Base-by-base conservation (phyloP, 2,329 filamentous ascomycete species). In the Colletotrichum camelliae region DNA sequence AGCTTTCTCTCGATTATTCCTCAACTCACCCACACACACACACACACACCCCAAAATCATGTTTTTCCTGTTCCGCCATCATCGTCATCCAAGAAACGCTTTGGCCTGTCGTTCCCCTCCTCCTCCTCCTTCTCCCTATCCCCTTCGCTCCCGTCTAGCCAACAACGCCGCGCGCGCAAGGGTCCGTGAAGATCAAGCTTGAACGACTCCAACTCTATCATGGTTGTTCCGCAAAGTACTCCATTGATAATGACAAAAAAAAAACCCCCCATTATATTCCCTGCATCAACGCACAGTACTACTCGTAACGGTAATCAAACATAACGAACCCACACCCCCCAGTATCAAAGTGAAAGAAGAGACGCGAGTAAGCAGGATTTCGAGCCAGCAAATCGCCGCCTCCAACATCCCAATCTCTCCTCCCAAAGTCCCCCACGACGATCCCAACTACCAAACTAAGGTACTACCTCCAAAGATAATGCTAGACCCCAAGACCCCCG, bases 61-160 rank as follows among this genome's bases (percentile, higher is more conserved):
- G 43, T 48, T 48, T 58, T 16, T 27, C 55, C 9, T 13, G 21
- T 24, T 24, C 15, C 55, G 5, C 24, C 24, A 7, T 21, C 55
- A 58, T 58, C 55, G 27, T 27, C 58, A 61, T 61, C 58, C 58
- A 61, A 35, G 58, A 16, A 21, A 24, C 37, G 55, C 21, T 58
- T 58, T 29, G 43, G 43, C 43, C 43, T n/a, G 13, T 48, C 18
- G 43, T 48, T 48, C 43, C 43, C 43, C 43, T 21, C 43, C 43
- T 31, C 21, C 43, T 31, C 21, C 9, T 48, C n/a, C 10, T 21
- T 10, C 43, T 48, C n/a, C 43, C 18, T 21, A 7, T 9, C 43
- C 43, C 43, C 43, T 48, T 48, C 43, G 43, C 43, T 48, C 43
- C n/a, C 18, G 43, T 21, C 43, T 21, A 21, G 43, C 43, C n/a